phyloP scores from a whole-genome alignment of 1,284 basidiomycete species.

The Afroboletus lepidellus region DNA sequence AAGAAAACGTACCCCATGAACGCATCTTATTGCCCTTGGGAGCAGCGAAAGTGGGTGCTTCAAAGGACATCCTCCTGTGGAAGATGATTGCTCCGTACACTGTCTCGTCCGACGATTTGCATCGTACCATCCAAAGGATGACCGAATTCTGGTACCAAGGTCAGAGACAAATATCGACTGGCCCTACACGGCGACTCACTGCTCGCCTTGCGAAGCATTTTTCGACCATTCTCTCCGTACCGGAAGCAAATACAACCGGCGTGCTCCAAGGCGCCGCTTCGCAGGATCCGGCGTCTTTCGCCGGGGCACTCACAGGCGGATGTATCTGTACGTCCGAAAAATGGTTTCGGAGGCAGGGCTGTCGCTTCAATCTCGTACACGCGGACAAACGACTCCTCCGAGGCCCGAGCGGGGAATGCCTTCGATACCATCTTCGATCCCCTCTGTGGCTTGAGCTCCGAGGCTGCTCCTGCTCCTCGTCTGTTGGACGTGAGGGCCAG shows the following conservation, averaged over 20 bases:
- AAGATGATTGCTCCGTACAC: not conserved
- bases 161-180: not conserved
- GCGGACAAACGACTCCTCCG: slow-evolving; percentile 7
- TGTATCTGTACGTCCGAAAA: slow-evolving; percentile 7
- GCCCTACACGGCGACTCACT: not conserved
- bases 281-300: not conserved
- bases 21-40: slow-evolving; percentile 1
- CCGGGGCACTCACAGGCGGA: not conserved
- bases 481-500: not conserved
- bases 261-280: not conserved
- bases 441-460: not conserved
- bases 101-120: slow-evolving; percentile 5
- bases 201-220: slow-evolving; percentile 3
- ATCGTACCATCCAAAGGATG: not conserved
- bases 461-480: not conserved
- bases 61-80: not conserved
- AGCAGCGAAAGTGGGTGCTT: not conserved
- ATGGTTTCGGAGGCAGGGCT: not conserved
- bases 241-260: no score
- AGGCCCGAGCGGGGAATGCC: slow-evolving; percentile 4
- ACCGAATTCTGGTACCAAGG: slow-evolving; percentile 1
- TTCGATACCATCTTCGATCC: not conserved
- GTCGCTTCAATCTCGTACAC: not conserved
- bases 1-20: slow-evolving; percentile 1
- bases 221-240: not conserved